Evolutionary conservation across 176 grass and related monocot species (phyloP).

Genomic region (Bothriochloa decipiens): DNA sequence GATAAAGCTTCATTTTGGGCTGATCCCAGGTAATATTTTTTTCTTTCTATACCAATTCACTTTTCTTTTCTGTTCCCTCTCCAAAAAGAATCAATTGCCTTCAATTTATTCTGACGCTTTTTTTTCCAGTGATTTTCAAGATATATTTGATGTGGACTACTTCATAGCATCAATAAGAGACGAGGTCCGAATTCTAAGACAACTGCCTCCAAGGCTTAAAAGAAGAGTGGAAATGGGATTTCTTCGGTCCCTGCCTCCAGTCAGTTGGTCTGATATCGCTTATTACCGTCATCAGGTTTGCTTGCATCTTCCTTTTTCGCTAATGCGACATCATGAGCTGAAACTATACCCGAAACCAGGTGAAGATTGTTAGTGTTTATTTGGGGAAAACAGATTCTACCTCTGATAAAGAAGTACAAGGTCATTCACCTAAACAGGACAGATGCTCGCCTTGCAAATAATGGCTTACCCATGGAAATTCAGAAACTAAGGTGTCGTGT

Average conservation of each 20-base stretch:
- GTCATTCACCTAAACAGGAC: conserved; percentile 87
- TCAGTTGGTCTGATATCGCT: conserved; percentile 92
- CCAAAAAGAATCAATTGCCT: not conserved
- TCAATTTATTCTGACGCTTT: conserved; percentile 15
- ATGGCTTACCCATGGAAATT: conserved; percentile 74
- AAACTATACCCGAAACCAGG: conserved; percentile 32
- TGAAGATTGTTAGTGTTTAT: conserved; percentile 47
- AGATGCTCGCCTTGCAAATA: conserved; percentile 86
- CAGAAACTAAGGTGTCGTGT: conserved; percentile 87
- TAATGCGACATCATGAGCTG: conserved; percentile 40
- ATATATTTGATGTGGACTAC: conserved; percentile 96
- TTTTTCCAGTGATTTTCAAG: conserved; percentile 77
- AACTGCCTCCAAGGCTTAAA: conserved; percentile 80
- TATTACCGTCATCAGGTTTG: conserved; percentile 85
- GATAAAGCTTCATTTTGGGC: conserved; percentile 97
- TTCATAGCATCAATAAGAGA: conserved; percentile 88
- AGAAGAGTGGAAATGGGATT: conserved; percentile 70
- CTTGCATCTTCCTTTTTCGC: not conserved
- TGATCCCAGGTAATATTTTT: conserved; percentile 73
- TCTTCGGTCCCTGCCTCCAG: conserved; percentile 74
- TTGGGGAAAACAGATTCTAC: conserved; percentile 79
- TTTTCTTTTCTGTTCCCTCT: not conserved
- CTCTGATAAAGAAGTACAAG: conserved; percentile 82
- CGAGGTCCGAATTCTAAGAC: conserved; percentile 87
- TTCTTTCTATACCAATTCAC: not conserved